These are phyloP conservation scores for Penicillium cataractarum DNA, from an alignment of 495 filamentous ascomycete species.

Conservation along the genomic window DNA sequence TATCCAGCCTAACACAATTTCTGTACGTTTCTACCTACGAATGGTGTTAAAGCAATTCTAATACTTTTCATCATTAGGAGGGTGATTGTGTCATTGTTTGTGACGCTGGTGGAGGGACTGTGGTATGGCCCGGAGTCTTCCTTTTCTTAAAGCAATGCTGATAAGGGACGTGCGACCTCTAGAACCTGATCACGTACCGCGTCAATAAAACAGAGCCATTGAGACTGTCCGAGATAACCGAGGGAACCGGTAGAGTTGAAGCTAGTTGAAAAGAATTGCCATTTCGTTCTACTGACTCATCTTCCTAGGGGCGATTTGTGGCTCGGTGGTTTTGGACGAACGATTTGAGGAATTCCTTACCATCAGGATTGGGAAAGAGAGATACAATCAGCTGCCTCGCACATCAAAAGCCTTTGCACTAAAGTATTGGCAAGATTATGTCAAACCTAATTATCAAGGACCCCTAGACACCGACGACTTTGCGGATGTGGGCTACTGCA, in stretches of 20 bases:
- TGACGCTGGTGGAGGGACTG: conserved; percentile 64
- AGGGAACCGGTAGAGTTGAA: conserved; percentile 31
- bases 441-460: conserved; percentile 26
- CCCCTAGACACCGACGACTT: conserved; percentile 5
- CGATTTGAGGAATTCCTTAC: conserved; percentile 50
- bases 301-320: conserved; percentile 53
- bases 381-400: conserved; percentile 11
- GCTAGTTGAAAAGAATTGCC: conserved; percentile 33
- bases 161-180: neutral
- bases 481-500: conserved; percentile 12
- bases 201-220: conserved; percentile 17
- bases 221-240: conserved; percentile 19
- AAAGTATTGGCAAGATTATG: conserved; percentile 30
- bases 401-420: neutral
- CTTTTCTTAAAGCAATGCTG: conserved; percentile 27
- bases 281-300: neutral
- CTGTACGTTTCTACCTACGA: conserved; percentile 14
- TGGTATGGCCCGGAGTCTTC: conserved; percentile 39
- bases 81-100: conserved; percentile 55
- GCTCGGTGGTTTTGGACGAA: conserved; percentile 58
- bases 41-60: neutral
- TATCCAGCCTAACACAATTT: conserved; percentile 30
- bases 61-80: conserved; percentile 23
- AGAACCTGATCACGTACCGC: conserved; percentile 52
- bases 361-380: conserved; percentile 25